Evolutionary conservation across 139 green algal genomes (phyloP), one percentile per base, ranked within the genome.

Genomic region (Dunaliella sp.): DNA sequence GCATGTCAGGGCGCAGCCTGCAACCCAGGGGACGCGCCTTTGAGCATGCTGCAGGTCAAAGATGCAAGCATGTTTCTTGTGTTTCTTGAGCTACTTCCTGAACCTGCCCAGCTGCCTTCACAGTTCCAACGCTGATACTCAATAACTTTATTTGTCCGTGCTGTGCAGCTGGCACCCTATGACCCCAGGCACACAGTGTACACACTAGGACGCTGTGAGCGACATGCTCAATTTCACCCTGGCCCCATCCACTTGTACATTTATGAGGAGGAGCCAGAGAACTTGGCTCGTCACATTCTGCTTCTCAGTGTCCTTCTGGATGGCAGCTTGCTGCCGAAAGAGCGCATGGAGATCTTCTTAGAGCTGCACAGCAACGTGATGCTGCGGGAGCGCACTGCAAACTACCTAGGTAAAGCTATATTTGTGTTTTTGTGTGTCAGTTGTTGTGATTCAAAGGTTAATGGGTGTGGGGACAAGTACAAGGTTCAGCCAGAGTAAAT

Each of bases 281-380:
- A 84, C 22, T 86, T 96, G 7, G 92, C 92, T 2, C 87, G 93
- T 28, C 94, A 96, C 85, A 35, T 96, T 82, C 87, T 96, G 77
- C 90, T 96, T 38, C 48, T 95, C 22, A 84, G 73, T 0, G 65
- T 95, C 12, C 86, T 95, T 37, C 88, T 96, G 58, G 94, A 96
- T 80, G 80, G 48, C 1, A 30, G 3, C 0, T 28, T 94, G 32
- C 75, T 85, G 16, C 32, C 87, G 1, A 83, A 84, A 3, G 87
- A 93, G 31, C 81, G 92, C 0, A 81, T 86, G 33, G 86, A 95
- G 85, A 59, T 85, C 35, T 91, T 96, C 33, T 82, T 96, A 87
- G 94, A 96, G 88, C 75, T 96, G 36, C 92, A 95, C 80, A 92
- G 91, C 36, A 96, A 96, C 38, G 87, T 72, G 3, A 33, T 94